These are phyloP conservation scores for Stachybotrys elegans DNA, from an alignment of 2,329 filamentous ascomycete genomes.

Conservation along the genomic window DNA sequence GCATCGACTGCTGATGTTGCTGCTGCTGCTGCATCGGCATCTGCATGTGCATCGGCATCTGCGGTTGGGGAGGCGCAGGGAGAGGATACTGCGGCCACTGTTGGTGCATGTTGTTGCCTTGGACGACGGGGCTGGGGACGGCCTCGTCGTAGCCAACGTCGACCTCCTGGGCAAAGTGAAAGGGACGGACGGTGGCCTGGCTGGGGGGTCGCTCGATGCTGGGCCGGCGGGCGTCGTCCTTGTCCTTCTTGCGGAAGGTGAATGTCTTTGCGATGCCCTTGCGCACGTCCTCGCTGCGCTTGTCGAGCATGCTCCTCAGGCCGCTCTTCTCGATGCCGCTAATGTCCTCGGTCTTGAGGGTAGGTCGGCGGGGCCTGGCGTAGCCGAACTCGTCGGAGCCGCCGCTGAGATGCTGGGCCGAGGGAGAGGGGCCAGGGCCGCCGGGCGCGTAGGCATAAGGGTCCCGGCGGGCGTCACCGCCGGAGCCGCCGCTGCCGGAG, in stretches of 20 bases:
- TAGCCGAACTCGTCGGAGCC: constrained; percentile 39
- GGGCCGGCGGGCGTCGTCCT: constrained; percentile 20
- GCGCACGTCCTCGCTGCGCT: constrained; percentile 50
- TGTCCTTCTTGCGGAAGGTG: constrained; percentile 43
- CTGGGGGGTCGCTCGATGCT: constrained; percentile 15
- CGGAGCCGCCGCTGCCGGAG: constrained; percentile 8
- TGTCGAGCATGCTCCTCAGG: constrained; percentile 46
- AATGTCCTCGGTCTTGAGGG: constrained; percentile 43
- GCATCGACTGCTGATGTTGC: constrained; percentile 8
- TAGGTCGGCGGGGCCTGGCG: constrained; percentile 35
- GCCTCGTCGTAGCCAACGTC: constrained; percentile 9
- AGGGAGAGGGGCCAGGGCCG: background rate
- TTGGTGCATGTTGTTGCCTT: constrained; percentile 1
- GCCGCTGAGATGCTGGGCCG: too few species aligned
- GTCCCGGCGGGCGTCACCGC: constrained; percentile 14
- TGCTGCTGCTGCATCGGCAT: constrained; percentile 4
- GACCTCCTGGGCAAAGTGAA: constrained; percentile 10
- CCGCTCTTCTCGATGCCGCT: constrained; percentile 52
- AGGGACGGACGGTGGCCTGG: constrained; percentile 14
- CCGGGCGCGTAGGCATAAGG: constrained; percentile 6
- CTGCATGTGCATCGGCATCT: too few species aligned
- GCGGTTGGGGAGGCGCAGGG: background rate
- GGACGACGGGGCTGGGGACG: constrained; percentile 6
- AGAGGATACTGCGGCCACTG: background rate
- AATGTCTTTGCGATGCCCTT: constrained; percentile 50